Evolutionary conservation across 1,139 yeast species (phyloP).

Genomic region (Groenewaldozyma auringiensis): DNA sequence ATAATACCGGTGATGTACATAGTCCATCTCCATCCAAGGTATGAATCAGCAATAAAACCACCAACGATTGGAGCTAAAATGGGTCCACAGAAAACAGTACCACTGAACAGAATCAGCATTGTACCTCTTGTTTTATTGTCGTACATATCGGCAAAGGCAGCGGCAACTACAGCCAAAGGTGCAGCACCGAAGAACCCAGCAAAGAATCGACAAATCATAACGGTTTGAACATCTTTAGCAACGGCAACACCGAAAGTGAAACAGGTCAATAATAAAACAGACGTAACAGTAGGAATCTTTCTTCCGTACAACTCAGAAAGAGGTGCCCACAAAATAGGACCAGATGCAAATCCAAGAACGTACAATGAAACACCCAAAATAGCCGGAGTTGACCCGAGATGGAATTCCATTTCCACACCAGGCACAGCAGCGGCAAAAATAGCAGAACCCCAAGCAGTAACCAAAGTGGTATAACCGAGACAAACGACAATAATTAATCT

Average conservation of each 20-base stretch:
- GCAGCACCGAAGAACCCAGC: slow-evolving; percentile 74
- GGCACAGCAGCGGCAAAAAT: slow-evolving; percentile 34
- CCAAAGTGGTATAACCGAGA: slow-evolving; percentile 34
- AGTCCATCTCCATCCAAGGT: slow-evolving; percentile 54
- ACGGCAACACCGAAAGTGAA: slow-evolving; percentile 69
- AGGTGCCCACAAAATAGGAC: slow-evolving; percentile 79
- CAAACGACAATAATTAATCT: slow-evolving; percentile 31
- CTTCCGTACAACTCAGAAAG: slow-evolving; percentile 71
- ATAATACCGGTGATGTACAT: slow-evolving; percentile 47
- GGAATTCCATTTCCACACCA: slow-evolving; percentile 25
- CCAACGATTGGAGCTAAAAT: slow-evolving; percentile 52
- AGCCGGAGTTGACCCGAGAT: slow-evolving; percentile 28
- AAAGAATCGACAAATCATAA: slow-evolving; percentile 66
- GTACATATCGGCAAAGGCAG: slow-evolving; percentile 72
- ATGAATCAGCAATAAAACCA: slow-evolving; percentile 31
- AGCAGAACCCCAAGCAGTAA: slow-evolving; percentile 41
- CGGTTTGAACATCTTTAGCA: slow-evolving; percentile 64
- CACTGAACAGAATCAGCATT: slow-evolving; percentile 56
- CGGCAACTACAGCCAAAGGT: slow-evolving; percentile 76
- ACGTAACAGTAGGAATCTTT: slow-evolving; percentile 45
- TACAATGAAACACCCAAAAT: slow-evolving; percentile 57
- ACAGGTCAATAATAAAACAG: slow-evolving; percentile 48
- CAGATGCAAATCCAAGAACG: slow-evolving; percentile 75
- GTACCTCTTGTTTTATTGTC: slow-evolving; percentile 55
- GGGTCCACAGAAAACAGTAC: slow-evolving; percentile 70